Percentiles rank a stretch among this genome's conserved stretches.
phyloP scores from a whole-genome alignment of 192 early-diverging fungal species.

The Podila epicladia region DNA sequence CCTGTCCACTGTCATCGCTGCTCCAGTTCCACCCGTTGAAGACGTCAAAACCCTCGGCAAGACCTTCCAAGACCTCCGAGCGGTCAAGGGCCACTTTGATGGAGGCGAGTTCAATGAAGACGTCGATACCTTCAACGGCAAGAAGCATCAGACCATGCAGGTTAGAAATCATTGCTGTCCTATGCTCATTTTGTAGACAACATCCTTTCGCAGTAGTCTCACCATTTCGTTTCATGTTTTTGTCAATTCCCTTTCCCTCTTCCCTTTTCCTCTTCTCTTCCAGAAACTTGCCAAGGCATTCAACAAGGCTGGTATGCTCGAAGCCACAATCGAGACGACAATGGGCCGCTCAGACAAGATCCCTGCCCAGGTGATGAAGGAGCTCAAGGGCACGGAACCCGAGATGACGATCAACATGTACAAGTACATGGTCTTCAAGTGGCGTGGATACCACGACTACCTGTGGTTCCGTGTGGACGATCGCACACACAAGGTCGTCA shows the following conservation, averaged over 20 bases:
- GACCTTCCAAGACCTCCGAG: conserved; percentile 32
- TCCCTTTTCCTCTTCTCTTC: neutral
- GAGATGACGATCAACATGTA: conserved; percentile 27
- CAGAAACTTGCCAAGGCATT: neutral
- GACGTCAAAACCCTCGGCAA: neutral
- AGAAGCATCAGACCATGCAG: conserved; percentile 29
- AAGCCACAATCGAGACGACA: conserved; percentile 6
- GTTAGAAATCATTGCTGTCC: neutral
- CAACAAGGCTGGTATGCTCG: neutral
- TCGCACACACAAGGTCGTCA: neutral
- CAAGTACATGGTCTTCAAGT: neutral
- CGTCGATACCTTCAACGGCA: conserved; percentile 25
- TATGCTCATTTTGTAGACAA: neutral
- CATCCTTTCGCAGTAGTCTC: neutral
- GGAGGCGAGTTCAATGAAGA: conserved; percentile 21
- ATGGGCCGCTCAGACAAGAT: conserved; percentile 31
- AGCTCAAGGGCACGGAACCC: conserved; percentile 34
- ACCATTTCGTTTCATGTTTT: neutral
- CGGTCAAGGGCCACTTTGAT: conserved; percentile 12
- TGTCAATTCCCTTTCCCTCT: neutral
- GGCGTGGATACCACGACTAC: neutral
- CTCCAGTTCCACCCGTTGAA: neutral
- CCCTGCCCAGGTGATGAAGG: conserved; percentile 33
- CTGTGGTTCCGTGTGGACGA: neutral
- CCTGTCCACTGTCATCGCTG: neutral